Evolutionary conservation across 2,329 filamentous ascomycete species (phyloP).

Genomic region (Parafenestella ontariensis): DNA sequence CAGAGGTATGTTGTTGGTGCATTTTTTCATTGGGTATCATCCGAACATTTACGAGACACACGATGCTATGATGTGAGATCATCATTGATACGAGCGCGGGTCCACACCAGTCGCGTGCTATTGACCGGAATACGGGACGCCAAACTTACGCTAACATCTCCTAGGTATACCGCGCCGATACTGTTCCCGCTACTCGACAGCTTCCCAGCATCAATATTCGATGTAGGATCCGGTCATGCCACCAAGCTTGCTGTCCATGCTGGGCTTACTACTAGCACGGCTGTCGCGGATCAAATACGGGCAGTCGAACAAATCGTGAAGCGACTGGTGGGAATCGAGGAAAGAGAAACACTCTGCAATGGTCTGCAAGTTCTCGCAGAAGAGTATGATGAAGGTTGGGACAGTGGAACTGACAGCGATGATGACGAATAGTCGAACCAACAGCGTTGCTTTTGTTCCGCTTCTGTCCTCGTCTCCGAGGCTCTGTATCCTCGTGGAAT

Average conservation of each 20-base stretch:
- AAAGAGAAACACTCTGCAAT: slow-evolving; percentile 83
- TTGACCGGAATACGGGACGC: slow-evolving; percentile 8
- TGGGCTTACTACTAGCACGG: slow-evolving; percentile 75
- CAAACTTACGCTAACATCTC: slow-evolving; percentile 22
- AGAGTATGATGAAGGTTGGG: slow-evolving; percentile 88
- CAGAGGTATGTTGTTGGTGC: slow-evolving; percentile 42
- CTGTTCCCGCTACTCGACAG: slow-evolving; percentile 82
- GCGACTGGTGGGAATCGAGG: slow-evolving; percentile 72
- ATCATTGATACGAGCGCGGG: slow-evolving; percentile 3
- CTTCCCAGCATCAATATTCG: slow-evolving; percentile 76
- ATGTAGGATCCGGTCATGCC: slow-evolving; percentile 49
- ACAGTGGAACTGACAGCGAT: slow-evolving; percentile 69
- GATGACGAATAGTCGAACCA: slow-evolving; percentile 63
- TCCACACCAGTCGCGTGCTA: slow-evolving; percentile 7
- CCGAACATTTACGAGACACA: slow-evolving; percentile 5
- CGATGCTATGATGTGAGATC: background rate
- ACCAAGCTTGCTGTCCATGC: slow-evolving; percentile 55
- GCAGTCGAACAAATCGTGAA: slow-evolving; percentile 68
- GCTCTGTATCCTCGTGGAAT: background rate
- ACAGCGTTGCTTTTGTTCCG: background rate
- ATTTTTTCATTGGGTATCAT: background rate
- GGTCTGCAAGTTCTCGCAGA: slow-evolving; percentile 83
- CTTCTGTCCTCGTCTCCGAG: background rate
- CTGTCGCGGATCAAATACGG: slow-evolving; percentile 73
- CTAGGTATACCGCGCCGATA: slow-evolving; percentile 61